Evolutionary conservation across 441 rosid genomes (phyloP).

Genomic region (California macrophylla): DNA sequence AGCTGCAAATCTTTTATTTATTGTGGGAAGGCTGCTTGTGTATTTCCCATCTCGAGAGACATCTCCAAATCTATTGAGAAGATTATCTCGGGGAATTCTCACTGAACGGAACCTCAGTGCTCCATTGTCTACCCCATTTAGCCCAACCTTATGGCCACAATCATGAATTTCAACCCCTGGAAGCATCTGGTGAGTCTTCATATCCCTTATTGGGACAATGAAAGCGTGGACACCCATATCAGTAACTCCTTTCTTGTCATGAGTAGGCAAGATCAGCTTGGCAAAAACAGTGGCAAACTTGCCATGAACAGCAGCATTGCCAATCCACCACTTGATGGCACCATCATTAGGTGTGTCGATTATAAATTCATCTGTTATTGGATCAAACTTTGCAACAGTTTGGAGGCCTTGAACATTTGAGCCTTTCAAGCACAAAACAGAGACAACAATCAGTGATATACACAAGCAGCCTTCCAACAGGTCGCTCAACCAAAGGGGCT

Average conservation of each 20-base stretch:
- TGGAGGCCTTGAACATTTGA: conserved; percentile 95
- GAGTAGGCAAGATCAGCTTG: conserved; percentile 66
- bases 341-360: conserved; percentile 85
- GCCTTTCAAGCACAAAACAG: conserved; percentile 33
- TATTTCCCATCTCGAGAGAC: conserved; percentile 88
- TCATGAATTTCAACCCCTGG: conserved; percentile 88
- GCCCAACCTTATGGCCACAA: conserved; percentile 88
- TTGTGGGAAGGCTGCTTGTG: conserved; percentile 78
- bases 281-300: conserved; percentile 96
- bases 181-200: conserved; percentile 66
- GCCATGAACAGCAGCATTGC: conserved; percentile 97
- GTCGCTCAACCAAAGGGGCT: no score
- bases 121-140: conserved; percentile 94
- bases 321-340: conserved; percentile 99
- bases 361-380: conserved; percentile 61
- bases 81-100: conserved; percentile 90
- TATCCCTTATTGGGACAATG: conserved; percentile 82
- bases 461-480: no score
- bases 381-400: conserved; percentile 80
- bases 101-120: conserved; percentile 75
- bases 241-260: conserved; percentile 52
- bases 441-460: conserved; percentile 11
- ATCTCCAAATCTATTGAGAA: conserved; percentile 92
- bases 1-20: conserved; percentile 86
- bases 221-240: conserved; percentile 98